These are phyloP conservation scores for Rhinocladiella similis DNA, from an alignment of 2,329 filamentous ascomycete genomes.

Conservation along the genomic window DNA sequence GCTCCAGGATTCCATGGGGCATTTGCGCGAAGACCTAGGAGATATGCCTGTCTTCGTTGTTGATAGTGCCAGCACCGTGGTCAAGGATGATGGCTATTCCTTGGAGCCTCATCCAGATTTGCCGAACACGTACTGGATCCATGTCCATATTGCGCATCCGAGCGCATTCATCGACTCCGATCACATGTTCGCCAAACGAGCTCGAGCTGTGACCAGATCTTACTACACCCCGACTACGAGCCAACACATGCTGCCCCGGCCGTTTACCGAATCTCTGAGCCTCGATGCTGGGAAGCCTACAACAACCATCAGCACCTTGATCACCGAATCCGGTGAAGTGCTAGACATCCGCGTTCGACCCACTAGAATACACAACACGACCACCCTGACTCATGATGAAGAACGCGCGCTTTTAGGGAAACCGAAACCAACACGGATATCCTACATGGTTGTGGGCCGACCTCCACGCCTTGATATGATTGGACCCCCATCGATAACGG, in stretches of 20 bases:
- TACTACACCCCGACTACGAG: slow-evolving; percentile 54
- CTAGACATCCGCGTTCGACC: slow-evolving; percentile 56
- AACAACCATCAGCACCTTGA: slow-evolving; percentile 60
- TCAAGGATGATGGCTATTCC: slow-evolving; percentile 66
- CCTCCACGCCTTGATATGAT: slow-evolving; percentile 21
- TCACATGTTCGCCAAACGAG: slow-evolving; percentile 54
- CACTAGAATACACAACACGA: slow-evolving; percentile 56
- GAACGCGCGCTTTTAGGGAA: slow-evolving; percentile 16
- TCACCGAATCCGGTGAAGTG: slow-evolving; percentile 53
- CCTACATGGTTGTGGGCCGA: slow-evolving; percentile 37
- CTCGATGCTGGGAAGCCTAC: slow-evolving; percentile 55
- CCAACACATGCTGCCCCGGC: slow-evolving; percentile 58
- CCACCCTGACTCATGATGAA: slow-evolving; percentile 50
- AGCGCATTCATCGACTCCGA: slow-evolving; percentile 60
- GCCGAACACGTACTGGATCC: slow-evolving; percentile 56
- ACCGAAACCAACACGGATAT: slow-evolving; percentile 3
- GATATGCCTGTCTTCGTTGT: slow-evolving; percentile 60
- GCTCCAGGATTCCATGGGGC: slow-evolving; percentile 54
- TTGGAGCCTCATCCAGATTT: slow-evolving; percentile 46
- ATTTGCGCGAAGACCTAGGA: slow-evolving; percentile 58
- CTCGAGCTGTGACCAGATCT: slow-evolving; percentile 54
- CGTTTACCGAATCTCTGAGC: slow-evolving; percentile 53
- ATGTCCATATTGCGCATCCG: slow-evolving; percentile 64
- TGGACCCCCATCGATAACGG: slow-evolving; percentile 35
- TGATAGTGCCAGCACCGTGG: slow-evolving; percentile 53